Evolutionary conservation across 2,329 filamentous ascomycete species (phyloP).

Genomic region (Penicillium sp.): DNA sequence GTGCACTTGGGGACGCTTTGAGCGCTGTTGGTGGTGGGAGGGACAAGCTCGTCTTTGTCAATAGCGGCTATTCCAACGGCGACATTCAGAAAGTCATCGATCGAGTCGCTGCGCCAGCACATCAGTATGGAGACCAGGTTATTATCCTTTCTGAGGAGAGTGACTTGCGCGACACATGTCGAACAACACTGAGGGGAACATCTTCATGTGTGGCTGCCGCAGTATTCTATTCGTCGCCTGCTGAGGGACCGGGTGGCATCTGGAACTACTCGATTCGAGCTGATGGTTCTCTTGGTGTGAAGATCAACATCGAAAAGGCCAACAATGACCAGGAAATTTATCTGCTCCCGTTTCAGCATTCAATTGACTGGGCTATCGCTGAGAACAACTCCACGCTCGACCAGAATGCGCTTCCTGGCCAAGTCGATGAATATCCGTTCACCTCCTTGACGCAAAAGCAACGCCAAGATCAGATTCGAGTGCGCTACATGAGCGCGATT

Average conservation of each 20-base stretch:
- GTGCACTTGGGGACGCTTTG: constrained; percentile 66
- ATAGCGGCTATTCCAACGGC: constrained; percentile 69
- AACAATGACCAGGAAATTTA: constrained; percentile 78
- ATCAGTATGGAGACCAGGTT: constrained; percentile 48
- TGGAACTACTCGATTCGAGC: constrained; percentile 89
- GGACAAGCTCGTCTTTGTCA: constrained; percentile 74
- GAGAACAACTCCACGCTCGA: constrained; percentile 50
- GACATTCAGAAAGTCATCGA: constrained; percentile 72
- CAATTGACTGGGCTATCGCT: constrained; percentile 74
- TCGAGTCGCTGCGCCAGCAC: constrained; percentile 60
- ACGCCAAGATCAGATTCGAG: constrained; percentile 65
- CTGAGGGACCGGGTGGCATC: constrained; percentile 62
- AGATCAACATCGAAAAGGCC: constrained; percentile 64
- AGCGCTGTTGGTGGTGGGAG: constrained; percentile 58
- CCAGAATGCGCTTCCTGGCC: constrained; percentile 24
- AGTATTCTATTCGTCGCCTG: constrained; percentile 74
- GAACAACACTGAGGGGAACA: constrained; percentile 64
- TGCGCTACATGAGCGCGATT: constrained; percentile 70
- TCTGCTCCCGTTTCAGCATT: constrained; percentile 74
- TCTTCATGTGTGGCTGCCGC: constrained; percentile 73
- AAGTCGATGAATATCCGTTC: constrained; percentile 69
- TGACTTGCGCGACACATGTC: constrained; percentile 65
- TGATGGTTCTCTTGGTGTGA: constrained; percentile 68
- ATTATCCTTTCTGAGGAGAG: constrained; percentile 56
- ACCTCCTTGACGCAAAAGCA: constrained; percentile 71